These are phyloP conservation scores for Penicillium pulvis DNA, from an alignment of 495 filamentous ascomycete genomes.

Conservation along the genomic window DNA sequence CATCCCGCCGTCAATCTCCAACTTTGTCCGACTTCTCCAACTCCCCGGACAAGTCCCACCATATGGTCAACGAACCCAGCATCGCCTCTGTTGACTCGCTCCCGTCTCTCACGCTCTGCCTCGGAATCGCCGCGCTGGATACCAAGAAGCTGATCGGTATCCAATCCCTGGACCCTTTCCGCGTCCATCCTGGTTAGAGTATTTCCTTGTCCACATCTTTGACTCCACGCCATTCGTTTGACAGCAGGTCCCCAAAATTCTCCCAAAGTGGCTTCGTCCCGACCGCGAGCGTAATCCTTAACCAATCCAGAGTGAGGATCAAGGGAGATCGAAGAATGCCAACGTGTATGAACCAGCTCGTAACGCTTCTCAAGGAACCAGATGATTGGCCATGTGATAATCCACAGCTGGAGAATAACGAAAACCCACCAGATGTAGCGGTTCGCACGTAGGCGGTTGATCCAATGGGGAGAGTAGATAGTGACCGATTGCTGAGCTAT, in stretches of 20 bases:
- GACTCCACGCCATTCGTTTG: constrained; percentile 36
- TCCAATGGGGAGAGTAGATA: constrained; percentile 51
- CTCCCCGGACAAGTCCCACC: constrained; percentile 31
- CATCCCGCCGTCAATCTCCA: constrained; percentile 32
- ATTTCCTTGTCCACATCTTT: constrained; percentile 15
- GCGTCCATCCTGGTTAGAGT: constrained; percentile 27
- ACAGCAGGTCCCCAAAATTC: constrained; percentile 44
- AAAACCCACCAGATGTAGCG: constrained; percentile 37
- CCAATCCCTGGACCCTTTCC: constrained; percentile 26
- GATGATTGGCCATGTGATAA: constrained; percentile 47
- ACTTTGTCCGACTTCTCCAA: constrained; percentile 29
- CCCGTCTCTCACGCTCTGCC: constrained; percentile 29
- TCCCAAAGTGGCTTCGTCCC: constrained; percentile 31
- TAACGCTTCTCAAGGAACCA: constrained; percentile 45
- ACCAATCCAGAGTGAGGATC: constrained; percentile 7
- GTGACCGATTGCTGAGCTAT: constrained; percentile 34
- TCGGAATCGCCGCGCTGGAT: constrained; percentile 16
- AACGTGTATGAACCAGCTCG: constrained; percentile 35
- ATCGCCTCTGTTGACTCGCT: constrained; percentile 29
- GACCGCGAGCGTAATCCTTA: constrained; percentile 31
- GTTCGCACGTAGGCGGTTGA: constrained; percentile 44
- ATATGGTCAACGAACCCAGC: constrained; percentile 33
- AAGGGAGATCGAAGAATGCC: constrained; percentile 32
- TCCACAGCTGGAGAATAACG: constrained; percentile 49
- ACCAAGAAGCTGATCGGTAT: constrained; percentile 21